Conservation (phyloP, 2,329 filamentous ascomycete species). For the Thermoascus crustaceus region DNA sequence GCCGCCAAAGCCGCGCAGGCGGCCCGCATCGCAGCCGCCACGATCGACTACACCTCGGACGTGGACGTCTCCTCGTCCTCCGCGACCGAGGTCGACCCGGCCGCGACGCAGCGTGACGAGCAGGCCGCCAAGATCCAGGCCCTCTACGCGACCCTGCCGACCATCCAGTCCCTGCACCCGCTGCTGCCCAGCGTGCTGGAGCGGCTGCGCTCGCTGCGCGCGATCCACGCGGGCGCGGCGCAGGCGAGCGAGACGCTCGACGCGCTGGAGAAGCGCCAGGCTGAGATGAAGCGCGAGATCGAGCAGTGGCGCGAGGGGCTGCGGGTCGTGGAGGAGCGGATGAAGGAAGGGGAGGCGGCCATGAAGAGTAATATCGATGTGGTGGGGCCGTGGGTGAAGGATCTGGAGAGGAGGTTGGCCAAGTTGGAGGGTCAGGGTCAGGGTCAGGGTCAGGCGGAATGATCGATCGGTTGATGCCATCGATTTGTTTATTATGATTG, state of each 20-base stretch:
- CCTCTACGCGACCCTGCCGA: conserved; percentile 78
- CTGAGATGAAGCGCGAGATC: conserved; percentile 74
- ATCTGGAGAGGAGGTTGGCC: conserved; percentile 68
- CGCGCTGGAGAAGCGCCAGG: conserved; percentile 68
- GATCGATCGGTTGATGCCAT: too few species aligned
- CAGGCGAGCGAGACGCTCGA: conserved; percentile 69
- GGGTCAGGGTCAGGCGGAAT: too few species aligned
- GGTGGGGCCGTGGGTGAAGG: conserved; percentile 85
- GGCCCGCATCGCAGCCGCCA: conserved; percentile 26
- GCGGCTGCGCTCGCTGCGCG: conserved; percentile 70
- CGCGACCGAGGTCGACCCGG: conserved; percentile 48
- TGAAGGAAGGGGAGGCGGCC: conserved; percentile 59
- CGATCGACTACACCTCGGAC: conserved; percentile 20
- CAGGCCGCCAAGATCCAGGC: conserved; percentile 83
- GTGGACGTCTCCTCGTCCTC: conserved; percentile 20
- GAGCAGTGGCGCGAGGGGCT: conserved; percentile 78
- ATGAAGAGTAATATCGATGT: conserved; percentile 73
- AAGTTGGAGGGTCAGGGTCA: conserved; percentile 40
- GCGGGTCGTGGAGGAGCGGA: conserved; percentile 65
- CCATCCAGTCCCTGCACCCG: conserved; percentile 78
- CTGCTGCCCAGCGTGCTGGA: conserved; percentile 79
- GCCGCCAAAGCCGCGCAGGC: conserved; percentile 35
- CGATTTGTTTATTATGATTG: too few species aligned
- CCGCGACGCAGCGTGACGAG: conserved; percentile 46
- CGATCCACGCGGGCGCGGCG: conserved; percentile 80